These are phyloP conservation scores for Botrytis galanthina DNA, from an alignment of 2,329 filamentous ascomycete species.

Conservation along the genomic window DNA sequence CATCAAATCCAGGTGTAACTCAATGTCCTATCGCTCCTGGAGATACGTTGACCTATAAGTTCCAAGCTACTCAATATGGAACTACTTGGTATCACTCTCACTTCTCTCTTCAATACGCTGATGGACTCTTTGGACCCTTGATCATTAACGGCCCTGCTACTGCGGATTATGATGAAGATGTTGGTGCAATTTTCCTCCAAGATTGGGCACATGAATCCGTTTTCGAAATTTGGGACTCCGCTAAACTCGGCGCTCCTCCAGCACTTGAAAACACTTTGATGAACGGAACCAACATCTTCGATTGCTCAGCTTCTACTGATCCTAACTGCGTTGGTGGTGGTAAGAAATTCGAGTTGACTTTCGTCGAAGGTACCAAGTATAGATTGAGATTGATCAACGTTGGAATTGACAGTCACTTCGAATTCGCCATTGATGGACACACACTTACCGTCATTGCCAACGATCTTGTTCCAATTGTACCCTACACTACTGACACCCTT, in stretches of 20 bases:
- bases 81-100: slow-evolving; percentile 38
- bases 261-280: slow-evolving; percentile 34
- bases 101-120: slow-evolving; percentile 34
- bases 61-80: slow-evolving; percentile 37
- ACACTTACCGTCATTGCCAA: slow-evolving; percentile 54
- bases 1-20: slow-evolving; percentile 45
- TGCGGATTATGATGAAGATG: slow-evolving; percentile 55
- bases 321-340: slow-evolving; percentile 34
- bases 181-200: slow-evolving; percentile 34
- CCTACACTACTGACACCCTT: slow-evolving; percentile 50
- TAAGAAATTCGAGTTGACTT: slow-evolving; percentile 35
- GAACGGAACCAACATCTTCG: slow-evolving; percentile 36
- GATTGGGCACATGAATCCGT: slow-evolving; percentile 37
- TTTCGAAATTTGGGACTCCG: slow-evolving; percentile 31
- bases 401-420: slow-evolving; percentile 45
- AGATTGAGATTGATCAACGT: slow-evolving; percentile 47
- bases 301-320: slow-evolving; percentile 28
- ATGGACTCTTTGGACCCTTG: slow-evolving; percentile 57
- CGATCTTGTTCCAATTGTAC: slow-evolving; percentile 58
- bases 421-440: slow-evolving; percentile 56
- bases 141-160: slow-evolving; percentile 58
- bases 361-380: slow-evolving; percentile 43
- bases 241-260: slow-evolving; percentile 31
- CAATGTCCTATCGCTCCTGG: slow-evolving; percentile 63
- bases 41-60: slow-evolving; percentile 43